Evolutionary conservation across 768 basidiomycete species (phyloP).

Genomic region (Suillus placidus): DNA sequence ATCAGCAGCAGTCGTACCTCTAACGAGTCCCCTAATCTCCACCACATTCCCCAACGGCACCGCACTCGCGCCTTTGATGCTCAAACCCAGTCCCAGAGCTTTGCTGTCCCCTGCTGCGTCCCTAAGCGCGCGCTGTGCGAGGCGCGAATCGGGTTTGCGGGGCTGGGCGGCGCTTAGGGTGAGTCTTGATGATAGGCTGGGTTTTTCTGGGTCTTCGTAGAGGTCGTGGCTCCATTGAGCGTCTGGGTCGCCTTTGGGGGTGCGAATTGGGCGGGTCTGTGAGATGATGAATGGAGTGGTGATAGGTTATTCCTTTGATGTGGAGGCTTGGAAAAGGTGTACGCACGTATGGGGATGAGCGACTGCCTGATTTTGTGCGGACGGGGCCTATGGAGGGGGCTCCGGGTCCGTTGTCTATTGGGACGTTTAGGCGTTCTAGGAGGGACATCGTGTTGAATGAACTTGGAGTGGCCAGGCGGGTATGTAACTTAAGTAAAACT

Average conservation of each 20-base stretch:
- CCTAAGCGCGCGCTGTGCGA: constrained; percentile 63
- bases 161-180: constrained; percentile 41
- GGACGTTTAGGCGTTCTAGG: constrained; percentile 30
- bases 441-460: constrained; percentile 18
- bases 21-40: constrained; percentile 71
- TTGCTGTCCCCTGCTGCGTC: constrained; percentile 51
- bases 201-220: constrained; percentile 60
- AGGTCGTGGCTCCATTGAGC: constrained; percentile 74
- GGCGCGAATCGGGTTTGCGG: constrained; percentile 56
- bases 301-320: constrained; percentile 11
- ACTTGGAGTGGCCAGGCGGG: no score
- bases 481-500: no score
- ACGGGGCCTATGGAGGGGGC: constrained; percentile 24
- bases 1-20: constrained; percentile 80
- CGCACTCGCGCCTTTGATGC: constrained; percentile 70
- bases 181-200: constrained; percentile 59
- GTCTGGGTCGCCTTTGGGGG: constrained; percentile 68
- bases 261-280: constrained; percentile 47
- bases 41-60: constrained; percentile 63
- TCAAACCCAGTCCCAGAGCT: constrained; percentile 35
- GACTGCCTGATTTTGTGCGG: constrained; percentile 33
- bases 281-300: background rate
- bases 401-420: constrained; percentile 22
- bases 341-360: constrained; percentile 39
- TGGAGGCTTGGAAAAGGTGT: constrained; percentile 23